Base-by-base conservation (phyloP, 2,329 filamentous ascomycete genomes). In the Nemania sp. region DNA sequence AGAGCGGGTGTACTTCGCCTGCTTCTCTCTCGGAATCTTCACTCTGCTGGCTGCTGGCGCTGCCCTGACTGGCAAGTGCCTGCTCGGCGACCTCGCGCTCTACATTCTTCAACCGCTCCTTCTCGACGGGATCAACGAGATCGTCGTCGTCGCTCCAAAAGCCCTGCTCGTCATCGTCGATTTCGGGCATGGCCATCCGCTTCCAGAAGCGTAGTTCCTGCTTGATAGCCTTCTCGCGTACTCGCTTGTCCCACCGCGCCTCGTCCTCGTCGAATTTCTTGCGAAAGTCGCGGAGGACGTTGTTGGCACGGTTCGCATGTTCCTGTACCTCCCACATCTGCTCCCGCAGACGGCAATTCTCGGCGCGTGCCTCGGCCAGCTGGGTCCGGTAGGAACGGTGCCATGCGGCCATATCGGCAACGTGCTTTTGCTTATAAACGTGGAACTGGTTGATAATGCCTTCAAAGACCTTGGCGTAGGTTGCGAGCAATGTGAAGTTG, bases 281-380 rank as follows among this genome's bases (percentile, higher is more conserved):
- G 46, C 83, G 77, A 61, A 86, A 85, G 31, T 76, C 70, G 33
- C 83, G 80, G 51, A 87, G 71, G 55, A 74, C 69, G 53, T 80
- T 79, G 64, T 86, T 86, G 19, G 83, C 83, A 11, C 72, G 74
- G 41, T 76, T 76, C 20, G 84, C 84, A 61, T 82, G 80, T 34
- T 78, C 76, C 64, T 86, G 81, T 81, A 86, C 85, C 61, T 85
- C 81, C 77, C 82, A 84, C 63, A 87, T 84, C 69, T 86, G 82
- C 63, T 85, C 81, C 47, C 84, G 81, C 46, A 87, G 76, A 2
- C 78, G 77, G 56, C 77, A 76, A 64, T 87, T 87, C 72, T 86
- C 84, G 60, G 80, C 80, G 4, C 84, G 82, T 41, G 84, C 82
- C 65, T 85, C 82, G 61, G 83, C 82, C 31, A 88, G 78, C 71